Base-by-base conservation (phyloP, 805 yeast species). In the Candida stauntonica region DNA sequence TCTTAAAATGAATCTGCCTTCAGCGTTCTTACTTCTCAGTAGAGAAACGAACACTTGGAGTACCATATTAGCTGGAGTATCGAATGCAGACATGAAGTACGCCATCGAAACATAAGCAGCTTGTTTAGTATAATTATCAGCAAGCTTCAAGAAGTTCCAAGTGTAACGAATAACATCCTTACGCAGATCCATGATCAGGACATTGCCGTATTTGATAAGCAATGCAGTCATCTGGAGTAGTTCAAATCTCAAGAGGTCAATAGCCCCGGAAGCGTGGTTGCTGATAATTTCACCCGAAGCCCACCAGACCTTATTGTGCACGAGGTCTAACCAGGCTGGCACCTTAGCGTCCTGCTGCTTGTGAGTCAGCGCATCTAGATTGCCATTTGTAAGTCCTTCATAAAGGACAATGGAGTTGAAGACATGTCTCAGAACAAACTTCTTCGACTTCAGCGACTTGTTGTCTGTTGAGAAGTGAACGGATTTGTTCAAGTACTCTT, bases 41-140 rank as follows among this genome's bases (percentile, higher is more conserved):
- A 93, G 63, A 0, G 97, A 95, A 41, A 87, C 95, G 64, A 91
- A 93, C 3, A 91, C 86, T 57, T 87, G 97, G 0, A 91, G 82
- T 4, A 91, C 94, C 36, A 94, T 75, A 52, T 86, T 84, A 0
- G 85, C 72, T 7, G 96, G 94, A 1, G 96, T 87, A 31, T 88
- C 97, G 55, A 79, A 93, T 1, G 82, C 83, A 0, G 87, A 75
- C 43, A 93, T 88, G 60, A 91, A 93, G 56, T 79, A 78, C 0
- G 95, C 75, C 2, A 94, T 88, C 0, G 89, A 78, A 23, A 88
- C 86, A 57, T 91, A 89, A 0, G 98, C 97, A 4, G 93, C 86
- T 51, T 89, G 95, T 55, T 93, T 93, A 18, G 95, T 77, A 35
- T 88, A 75, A 36, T 80, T 74, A 56, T 93, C 99, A 46, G 89